Base-by-base conservation (phyloP, 257 asterid species). In the Solanum appendiculatum region DNA sequence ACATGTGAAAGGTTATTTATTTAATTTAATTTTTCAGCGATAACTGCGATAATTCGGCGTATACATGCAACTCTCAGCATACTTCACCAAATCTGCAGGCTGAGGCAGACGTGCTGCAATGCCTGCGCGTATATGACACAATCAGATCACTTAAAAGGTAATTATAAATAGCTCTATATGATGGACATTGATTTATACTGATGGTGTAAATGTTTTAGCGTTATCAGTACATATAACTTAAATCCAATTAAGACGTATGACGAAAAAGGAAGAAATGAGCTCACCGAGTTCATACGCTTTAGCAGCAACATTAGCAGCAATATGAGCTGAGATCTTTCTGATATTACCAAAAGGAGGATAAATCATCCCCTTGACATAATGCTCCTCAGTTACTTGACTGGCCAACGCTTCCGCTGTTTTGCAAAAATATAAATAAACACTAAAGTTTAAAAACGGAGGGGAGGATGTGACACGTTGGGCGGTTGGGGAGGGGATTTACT, bases 11-110 rank as follows among this genome's bases (percentile, higher is more conserved):
- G 23, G 42, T 70, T 31, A 31, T 16, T 69, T 3, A 69, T 70
- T n/a, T 3, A 4, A n/a, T n/a, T 77, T 42, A 77, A 27, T 94
- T 54, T 54, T 18, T 69, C 87, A 97, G 3, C 98, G 92, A 92
- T 93, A 97, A 85, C 85, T 87, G 51, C 97, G 91, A 92, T 95
- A 97, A 73, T 89, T 91, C 14, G 99, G 98, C 83, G 98, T 90
- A 89, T 92, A 97, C 98, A 97, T 95, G 96, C 99, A 97, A 93
- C 99, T 95, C 89, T 95, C 98, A 20, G 98, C 98, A 86, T 93
- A 95, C 94, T 93, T 95, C 31, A 97, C 91, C 95, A 95, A 89
- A 85, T 97, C 93, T 0, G 91, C 94, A 54, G 98, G 99, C 31
- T 94, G 97, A 81, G 99, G 98, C 42, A 97, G 95, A 33, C 95